These are phyloP conservation scores for Tranzscheliella williamsii DNA, from an alignment of 1,284 basidiomycete genomes.

Conservation along the genomic window DNA sequence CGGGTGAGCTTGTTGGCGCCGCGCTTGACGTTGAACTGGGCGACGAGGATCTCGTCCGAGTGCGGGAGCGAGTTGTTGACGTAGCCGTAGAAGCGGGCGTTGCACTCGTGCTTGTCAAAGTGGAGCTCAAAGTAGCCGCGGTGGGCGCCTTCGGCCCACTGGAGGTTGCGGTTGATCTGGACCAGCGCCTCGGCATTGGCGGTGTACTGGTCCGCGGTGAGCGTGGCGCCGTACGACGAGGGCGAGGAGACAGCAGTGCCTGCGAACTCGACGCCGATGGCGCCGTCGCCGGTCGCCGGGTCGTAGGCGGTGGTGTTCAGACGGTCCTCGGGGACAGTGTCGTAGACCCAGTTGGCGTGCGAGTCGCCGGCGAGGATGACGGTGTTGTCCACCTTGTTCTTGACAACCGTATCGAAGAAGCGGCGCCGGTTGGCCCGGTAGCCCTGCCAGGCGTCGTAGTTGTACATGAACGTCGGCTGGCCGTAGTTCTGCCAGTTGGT, in stretches of 20 bases:
- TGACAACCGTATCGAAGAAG: slow-evolving; percentile 67
- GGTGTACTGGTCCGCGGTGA: slow-evolving; percentile 65
- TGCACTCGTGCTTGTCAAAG: slow-evolving; percentile 54
- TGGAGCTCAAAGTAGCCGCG: slow-evolving; percentile 67
- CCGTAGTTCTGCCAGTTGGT: slow-evolving; percentile 33
- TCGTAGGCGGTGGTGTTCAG: slow-evolving; percentile 64
- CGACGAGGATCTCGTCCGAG: slow-evolving; percentile 63
- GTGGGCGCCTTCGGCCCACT: slow-evolving; percentile 71
- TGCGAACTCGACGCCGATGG: slow-evolving; percentile 70
- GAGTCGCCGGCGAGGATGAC: slow-evolving; percentile 68
- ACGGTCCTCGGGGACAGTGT: slow-evolving; percentile 32
- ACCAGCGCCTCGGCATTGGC: slow-evolving; percentile 61
- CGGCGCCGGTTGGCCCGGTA: slow-evolving; percentile 68
- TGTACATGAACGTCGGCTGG: slow-evolving; percentile 63
- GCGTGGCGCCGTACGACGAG: slow-evolving; percentile 65
- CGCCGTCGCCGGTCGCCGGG: slow-evolving; percentile 66
- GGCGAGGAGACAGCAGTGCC: slow-evolving; percentile 70
- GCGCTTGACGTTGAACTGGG: slow-evolving; percentile 59
- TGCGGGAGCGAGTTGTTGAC: slow-evolving; percentile 66
- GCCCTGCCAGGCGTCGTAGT: slow-evolving; percentile 71
- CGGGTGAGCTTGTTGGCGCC: slow-evolving; percentile 67
- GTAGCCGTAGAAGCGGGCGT: slow-evolving; percentile 70
- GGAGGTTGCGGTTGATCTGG: slow-evolving; percentile 66
- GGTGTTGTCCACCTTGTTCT: slow-evolving; percentile 66
- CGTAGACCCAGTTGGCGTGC: slow-evolving; percentile 65